These are phyloP conservation scores for Paecilomyces formosus DNA, from an alignment of 2,329 filamentous ascomycete genomes.

Conservation along the genomic window DNA sequence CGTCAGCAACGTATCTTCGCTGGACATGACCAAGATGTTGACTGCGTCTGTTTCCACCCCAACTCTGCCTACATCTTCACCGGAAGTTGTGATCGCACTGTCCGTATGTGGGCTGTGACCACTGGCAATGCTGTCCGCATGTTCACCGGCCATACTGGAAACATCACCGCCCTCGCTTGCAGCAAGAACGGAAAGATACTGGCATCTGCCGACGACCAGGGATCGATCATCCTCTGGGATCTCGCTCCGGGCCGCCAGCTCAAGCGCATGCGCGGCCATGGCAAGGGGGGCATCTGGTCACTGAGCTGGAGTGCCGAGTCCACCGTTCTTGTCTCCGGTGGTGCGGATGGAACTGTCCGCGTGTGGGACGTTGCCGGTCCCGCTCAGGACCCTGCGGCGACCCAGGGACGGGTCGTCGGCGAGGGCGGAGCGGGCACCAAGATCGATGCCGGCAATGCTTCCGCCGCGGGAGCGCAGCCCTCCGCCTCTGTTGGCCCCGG, in stretches of 20 bases:
- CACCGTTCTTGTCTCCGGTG: constrained; percentile 79
- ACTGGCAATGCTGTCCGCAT: constrained; percentile 82
- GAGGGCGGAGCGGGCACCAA: constrained; percentile 44
- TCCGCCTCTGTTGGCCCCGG: constrained; percentile 39
- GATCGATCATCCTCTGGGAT: constrained; percentile 92
- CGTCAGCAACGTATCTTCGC: constrained; percentile 81
- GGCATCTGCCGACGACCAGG: constrained; percentile 82
- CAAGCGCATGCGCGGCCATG: constrained; percentile 91
- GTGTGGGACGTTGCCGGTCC: constrained; percentile 84
- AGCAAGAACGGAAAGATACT: constrained; percentile 81
- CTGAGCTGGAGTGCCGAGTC: constrained; percentile 91
- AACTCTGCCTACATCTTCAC: constrained; percentile 94
- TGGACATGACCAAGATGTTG: constrained; percentile 90
- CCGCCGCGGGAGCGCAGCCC: constrained; percentile 32
- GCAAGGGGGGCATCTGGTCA: constrained; percentile 87
- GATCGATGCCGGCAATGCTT: constrained; percentile 45
- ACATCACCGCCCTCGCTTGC: constrained; percentile 77
- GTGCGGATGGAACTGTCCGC: constrained; percentile 85
- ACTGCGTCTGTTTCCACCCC: constrained; percentile 85
- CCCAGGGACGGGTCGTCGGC: constrained; percentile 46
- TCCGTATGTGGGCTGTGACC: constrained; percentile 94
- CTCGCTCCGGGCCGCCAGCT: constrained; percentile 75
- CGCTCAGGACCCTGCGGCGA: constrained; percentile 51
- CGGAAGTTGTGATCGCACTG: constrained; percentile 83
- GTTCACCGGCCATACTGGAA: constrained; percentile 85